Evolutionary conservation across 768 basidiomycete species (phyloP), one percentile per base, ranked within the genome.

Genomic region (Agaricus subrufescens): DNA sequence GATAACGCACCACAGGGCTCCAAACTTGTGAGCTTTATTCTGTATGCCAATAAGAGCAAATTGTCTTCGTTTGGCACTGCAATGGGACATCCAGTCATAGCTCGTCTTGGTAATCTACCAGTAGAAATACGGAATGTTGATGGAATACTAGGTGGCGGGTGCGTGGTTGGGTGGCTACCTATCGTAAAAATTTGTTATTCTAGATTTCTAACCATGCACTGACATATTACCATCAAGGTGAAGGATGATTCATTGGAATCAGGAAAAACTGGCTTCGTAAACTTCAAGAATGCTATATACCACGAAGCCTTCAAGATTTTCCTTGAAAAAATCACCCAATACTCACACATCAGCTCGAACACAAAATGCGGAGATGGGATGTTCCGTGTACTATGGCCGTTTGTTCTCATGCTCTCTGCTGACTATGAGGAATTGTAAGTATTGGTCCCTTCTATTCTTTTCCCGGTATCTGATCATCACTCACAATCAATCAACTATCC

Each of bases 351-450:
- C 9, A 61, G 64, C 2, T 55, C n/a, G n/a, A 25, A 5, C 15
- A 30, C 53, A 11, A 38, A 48, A 23, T 64, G 63, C 37, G 60
- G 51, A 2, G 62, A 64, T 58, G 60, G 61, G 3, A 57, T 72
- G 11, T 2, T 26, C 2, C 67, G 63, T 0, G 59, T 40, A 11
- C 42, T 79, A 0, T 78, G 66, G 30, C 75, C 74, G 1, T 27
- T 72, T 6, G 63, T 79, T 19, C 31, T 75, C 0, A 74, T 77
- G 3, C 59, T 76, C 1, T 73, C 69, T 6, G 68, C 71, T 4
- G 75, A 79, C 51, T 79, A 75, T 51, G 71, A 79, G 57, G 76
- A 81, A 66, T 71, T 73, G 78, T 79, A 67, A 26, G 72, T 50
- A 40, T 19, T 19, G 19, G 19, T n/a, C 29, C 27, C 19, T 39